phyloP scores from a whole-genome alignment of 805 yeast species.

The Candida methanosorbosa region DNA sequence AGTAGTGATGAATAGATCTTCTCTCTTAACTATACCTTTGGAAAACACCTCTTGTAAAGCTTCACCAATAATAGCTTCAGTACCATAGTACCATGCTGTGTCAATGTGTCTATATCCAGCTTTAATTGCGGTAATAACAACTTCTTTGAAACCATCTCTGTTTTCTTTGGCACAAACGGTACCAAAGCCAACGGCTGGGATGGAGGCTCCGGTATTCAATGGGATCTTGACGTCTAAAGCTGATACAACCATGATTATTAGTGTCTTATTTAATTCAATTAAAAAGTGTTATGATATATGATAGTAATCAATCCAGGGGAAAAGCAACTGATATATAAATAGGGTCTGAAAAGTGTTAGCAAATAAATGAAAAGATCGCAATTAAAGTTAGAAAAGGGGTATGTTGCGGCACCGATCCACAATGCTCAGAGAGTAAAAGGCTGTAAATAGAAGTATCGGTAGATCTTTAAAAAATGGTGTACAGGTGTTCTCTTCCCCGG shows the following conservation, averaged over 20 bases:
- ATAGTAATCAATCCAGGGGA: too few species aligned
- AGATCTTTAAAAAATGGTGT: too few species aligned
- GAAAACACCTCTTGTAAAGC: constrained; percentile 39
- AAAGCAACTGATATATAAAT: too few species aligned
- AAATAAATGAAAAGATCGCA: too few species aligned
- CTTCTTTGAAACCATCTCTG: constrained; percentile 9
- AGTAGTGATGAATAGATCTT: constrained; percentile 61
- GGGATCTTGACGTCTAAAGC: constrained; percentile 16
- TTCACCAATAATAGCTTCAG: constrained; percentile 34
- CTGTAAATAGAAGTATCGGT: too few species aligned
- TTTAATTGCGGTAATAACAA: constrained; percentile 21
- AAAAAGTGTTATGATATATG: too few species aligned
- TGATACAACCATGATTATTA: not conserved
- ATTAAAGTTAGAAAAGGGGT: too few species aligned
- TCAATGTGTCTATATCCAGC: constrained; percentile 43
- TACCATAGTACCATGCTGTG: constrained; percentile 43
- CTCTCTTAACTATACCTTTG: constrained; percentile 38
- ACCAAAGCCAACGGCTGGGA: constrained; percentile 69
- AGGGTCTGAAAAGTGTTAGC: too few species aligned
- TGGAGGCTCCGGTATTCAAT: constrained; percentile 52
- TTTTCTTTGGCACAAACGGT: constrained; percentile 28
- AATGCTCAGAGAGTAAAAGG: too few species aligned
- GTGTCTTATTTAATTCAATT: too few species aligned
- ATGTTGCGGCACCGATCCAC: too few species aligned
- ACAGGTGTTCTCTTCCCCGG: too few species aligned